Base-by-base conservation (phyloP, 2,329 filamentous ascomycete species). In the Monilinia laxa region DNA sequence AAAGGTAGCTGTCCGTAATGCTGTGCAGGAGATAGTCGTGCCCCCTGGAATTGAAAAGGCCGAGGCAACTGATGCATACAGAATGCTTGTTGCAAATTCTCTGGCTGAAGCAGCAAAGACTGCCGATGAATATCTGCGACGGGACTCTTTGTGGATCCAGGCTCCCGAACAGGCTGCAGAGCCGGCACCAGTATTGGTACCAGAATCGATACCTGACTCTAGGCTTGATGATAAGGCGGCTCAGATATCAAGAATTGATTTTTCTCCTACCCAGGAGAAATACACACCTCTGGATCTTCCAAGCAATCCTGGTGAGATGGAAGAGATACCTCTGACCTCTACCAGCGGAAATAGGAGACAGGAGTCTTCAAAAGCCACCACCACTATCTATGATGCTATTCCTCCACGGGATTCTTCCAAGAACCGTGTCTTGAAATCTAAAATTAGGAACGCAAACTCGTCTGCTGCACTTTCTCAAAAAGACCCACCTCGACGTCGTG, bases 1-100 rank as follows among this genome's bases (percentile, higher is more conserved):
- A 2, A 70, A 73, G 62, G 60, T 65, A n/a, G 74, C 73, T 52
- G 73, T 75, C 23, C 70, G 62, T 12, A 73, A 71, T 66, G 72
- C 70, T 28, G 72, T 75, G 1, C 65, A 70, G 14, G 71, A 72
- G 3, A 69, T 70, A 49, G 59, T 68, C 3, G 59, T 72, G 18
- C 73, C 72, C 14, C 62, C 69, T 49, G 70, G 69, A 16, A 60
- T 58, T 53, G 67, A 70, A 23, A 67, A 65, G 45, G 65, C 70
- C 12, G 54, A 69, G 45, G 70, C 71, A 18, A 71, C 72, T 11
- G 64, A 69, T 40, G 73, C 69, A 47, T 73, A 73, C 62, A 69
- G 72, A 49, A 69, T 66, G 23, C 62, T 73, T 38, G 68, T 74
- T 53, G 71, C 72, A 6, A 69, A 72, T n/a, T 71, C 70, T 47